Conservation (phyloP, 306 rosid species). For the Canavalia gladiata region DNA sequence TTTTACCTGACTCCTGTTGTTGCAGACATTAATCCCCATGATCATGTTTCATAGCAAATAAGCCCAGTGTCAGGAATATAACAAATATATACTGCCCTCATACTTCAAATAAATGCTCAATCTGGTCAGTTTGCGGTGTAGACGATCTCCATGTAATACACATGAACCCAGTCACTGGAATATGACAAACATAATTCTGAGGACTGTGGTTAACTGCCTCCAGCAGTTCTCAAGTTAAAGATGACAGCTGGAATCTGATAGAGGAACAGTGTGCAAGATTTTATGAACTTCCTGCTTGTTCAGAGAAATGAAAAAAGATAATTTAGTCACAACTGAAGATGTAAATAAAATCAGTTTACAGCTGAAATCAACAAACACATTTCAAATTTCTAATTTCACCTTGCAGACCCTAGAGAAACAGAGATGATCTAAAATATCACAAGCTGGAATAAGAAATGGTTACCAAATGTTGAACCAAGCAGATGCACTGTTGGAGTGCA, state of each 20-base stretch:
- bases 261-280: constrained; percentile 47
- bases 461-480: constrained; percentile 59
- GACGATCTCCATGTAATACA: constrained; percentile 30
- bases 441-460: constrained; percentile 42
- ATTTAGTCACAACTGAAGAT: constrained; percentile 9
- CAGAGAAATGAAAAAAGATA: constrained; percentile 33
- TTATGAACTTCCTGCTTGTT: constrained; percentile 51
- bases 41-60: constrained; percentile 30
- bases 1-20: neutral
- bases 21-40: constrained; percentile 28
- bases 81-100: neutral
- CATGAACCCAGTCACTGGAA: constrained; percentile 33
- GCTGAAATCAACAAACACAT: neutral
- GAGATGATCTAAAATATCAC: constrained; percentile 15
- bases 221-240: constrained; percentile 41
- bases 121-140: neutral
- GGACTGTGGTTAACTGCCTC: constrained; percentile 43
- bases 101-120: neutral
- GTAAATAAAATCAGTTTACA: constrained; percentile 35
- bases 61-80: constrained; percentile 13
- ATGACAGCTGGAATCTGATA: constrained; percentile 43
- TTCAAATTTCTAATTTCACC: constrained; percentile 22
- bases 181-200: constrained; percentile 27
- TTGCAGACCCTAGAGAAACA: constrained; percentile 36
- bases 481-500: constrained; percentile 43